phyloP scores from a whole-genome alignment of 2,329 filamentous ascomycete species.

The Daldinia sp. region DNA sequence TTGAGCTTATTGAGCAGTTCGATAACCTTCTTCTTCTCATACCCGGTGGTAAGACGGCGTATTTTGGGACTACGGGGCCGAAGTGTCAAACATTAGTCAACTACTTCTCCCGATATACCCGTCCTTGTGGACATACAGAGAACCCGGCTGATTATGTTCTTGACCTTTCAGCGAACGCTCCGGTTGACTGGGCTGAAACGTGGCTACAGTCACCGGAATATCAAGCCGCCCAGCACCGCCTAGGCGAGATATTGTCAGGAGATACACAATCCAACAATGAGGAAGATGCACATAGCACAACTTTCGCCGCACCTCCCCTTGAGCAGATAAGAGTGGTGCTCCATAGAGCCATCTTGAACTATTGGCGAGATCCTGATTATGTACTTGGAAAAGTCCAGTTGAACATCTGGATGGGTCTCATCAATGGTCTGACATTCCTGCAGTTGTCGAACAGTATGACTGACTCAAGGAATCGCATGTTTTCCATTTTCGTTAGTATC shows the following conservation, averaged over 20 bases:
- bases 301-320: slow-evolving; percentile 67
- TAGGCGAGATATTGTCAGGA: not conserved
- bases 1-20: slow-evolving; percentile 90
- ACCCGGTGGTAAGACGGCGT: slow-evolving; percentile 75
- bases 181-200: slow-evolving; percentile 66
- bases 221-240: slow-evolving; percentile 50
- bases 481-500: slow-evolving; percentile 78
- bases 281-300: slow-evolving; percentile 45
- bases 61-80: slow-evolving; percentile 77
- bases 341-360: slow-evolving; percentile 65
- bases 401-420: slow-evolving; percentile 68
- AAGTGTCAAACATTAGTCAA: slow-evolving; percentile 71
- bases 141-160: slow-evolving; percentile 64
- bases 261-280: slow-evolving; percentile 50
- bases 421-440: slow-evolving; percentile 76
- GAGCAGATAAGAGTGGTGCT: slow-evolving; percentile 62
- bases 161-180: slow-evolving; percentile 65
- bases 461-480: slow-evolving; percentile 74
- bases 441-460: slow-evolving; percentile 62
- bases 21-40: slow-evolving; percentile 78
- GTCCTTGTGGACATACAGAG: slow-evolving; percentile 53
- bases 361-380: slow-evolving; percentile 73
- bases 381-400: slow-evolving; percentile 67
- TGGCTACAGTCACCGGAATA: slow-evolving; percentile 61
- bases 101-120: slow-evolving; percentile 58